These are phyloP conservation scores for Pulveroboletus sp. DNA, from an alignment of 768 basidiomycete genomes.

Conservation along the genomic window DNA sequence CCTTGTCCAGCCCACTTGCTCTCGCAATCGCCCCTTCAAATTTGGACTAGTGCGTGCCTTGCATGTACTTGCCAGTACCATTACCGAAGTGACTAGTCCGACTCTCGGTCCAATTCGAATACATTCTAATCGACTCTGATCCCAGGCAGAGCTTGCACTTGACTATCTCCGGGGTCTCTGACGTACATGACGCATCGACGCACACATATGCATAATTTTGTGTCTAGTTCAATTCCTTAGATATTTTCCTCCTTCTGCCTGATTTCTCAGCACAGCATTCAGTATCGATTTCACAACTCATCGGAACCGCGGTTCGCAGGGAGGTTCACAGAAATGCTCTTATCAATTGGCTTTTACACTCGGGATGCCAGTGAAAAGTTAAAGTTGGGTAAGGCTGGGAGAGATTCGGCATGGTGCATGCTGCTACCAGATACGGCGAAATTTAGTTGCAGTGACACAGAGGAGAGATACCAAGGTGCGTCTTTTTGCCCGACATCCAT, in stretches of 20 bases:
- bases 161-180: constrained; percentile 37
- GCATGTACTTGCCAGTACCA: constrained; percentile 50
- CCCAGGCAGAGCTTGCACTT: constrained; percentile 53
- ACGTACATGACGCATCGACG: background rate
- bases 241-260: constrained; percentile 60
- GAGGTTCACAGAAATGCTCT: constrained; percentile 46
- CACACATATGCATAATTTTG: background rate
- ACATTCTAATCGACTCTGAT: constrained; percentile 34
- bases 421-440: constrained; percentile 44
- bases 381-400: constrained; percentile 73
- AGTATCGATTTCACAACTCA: constrained; percentile 53
- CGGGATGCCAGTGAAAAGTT: constrained; percentile 49
- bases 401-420: constrained; percentile 41
- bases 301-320: constrained; percentile 48
- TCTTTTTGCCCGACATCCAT: background rate
- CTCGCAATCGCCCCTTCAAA: constrained; percentile 39
- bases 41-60: constrained; percentile 62
- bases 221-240: constrained; percentile 52
- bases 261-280: constrained; percentile 39
- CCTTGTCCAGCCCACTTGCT: constrained; percentile 42
- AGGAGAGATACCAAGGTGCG: constrained; percentile 53
- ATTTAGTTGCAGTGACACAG: constrained; percentile 44
- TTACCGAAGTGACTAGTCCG: constrained; percentile 67
- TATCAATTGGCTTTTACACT: constrained; percentile 57
- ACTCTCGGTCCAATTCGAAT: constrained; percentile 56